These are phyloP conservation scores for Leccinum fibrillosum DNA, from an alignment of 768 basidiomycete genomes.

Conservation along the genomic window DNA sequence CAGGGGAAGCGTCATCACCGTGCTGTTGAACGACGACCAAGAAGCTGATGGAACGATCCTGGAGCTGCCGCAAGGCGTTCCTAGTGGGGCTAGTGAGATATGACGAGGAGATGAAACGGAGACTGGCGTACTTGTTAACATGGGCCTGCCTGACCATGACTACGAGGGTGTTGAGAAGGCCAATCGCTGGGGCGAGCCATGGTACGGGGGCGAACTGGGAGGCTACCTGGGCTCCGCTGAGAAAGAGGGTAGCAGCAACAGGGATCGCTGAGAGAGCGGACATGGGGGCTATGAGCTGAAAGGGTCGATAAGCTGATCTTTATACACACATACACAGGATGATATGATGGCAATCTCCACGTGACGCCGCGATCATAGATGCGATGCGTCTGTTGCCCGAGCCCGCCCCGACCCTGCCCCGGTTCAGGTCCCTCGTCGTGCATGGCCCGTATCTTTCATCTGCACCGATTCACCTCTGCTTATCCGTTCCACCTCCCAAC, in stretches of 20 bases:
- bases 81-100: constrained; percentile 22
- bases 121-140: constrained; percentile 41
- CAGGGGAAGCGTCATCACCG: constrained; percentile 25
- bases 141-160: constrained; percentile 45
- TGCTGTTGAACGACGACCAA: constrained; percentile 38
- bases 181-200: constrained; percentile 41
- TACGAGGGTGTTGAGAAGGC: constrained; percentile 41
- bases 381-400: constrained; percentile 39
- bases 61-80: constrained; percentile 41
- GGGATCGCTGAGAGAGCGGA: constrained; percentile 12
- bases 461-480: constrained; percentile 63
- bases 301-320: constrained; percentile 3
- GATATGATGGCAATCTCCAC: constrained; percentile 9
- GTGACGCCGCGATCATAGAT: constrained; percentile 13
- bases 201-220: constrained; percentile 49
- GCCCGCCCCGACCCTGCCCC: constrained; percentile 47
- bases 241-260: constrained; percentile 8
- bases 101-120: background rate
- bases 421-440: constrained; percentile 56
- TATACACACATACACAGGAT: constrained; percentile 20
- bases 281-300: constrained; percentile 8
- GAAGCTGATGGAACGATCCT: constrained; percentile 45
- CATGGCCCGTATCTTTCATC: constrained; percentile 63
- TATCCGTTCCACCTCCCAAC: constrained; percentile 41
- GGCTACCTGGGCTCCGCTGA: constrained; percentile 39